Evolutionary conservation across 2,329 filamentous ascomycete species (phyloP), one percentile per base, ranked within the genome.

Genomic region (Leptographium galeiforme): DNA sequence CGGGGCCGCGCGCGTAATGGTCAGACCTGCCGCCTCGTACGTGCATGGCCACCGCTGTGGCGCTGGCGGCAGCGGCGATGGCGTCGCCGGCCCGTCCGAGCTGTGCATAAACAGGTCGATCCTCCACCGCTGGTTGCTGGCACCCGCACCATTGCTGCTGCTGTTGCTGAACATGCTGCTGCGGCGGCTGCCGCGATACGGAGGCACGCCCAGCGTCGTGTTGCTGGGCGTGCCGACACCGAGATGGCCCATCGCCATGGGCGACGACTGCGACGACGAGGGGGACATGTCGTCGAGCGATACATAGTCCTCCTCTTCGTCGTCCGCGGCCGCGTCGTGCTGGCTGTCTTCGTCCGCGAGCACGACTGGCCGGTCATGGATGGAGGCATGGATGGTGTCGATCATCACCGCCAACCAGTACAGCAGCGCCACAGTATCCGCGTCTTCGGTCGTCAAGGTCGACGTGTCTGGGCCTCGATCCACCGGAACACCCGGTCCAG

Each of bases 371-470:
- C 66, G 59, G 46, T 62, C 60, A 50, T 74, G 69, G 68, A 81
- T 76, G 1, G 75, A 75, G 0, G 77, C 71, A 0, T 74, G 77
- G 10, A 79, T 63, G 0, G 77, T 80, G 58, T 81, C 77, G 48
- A 78, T 76, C 77, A 81, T 81, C 47, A 79, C 67, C 0, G 73
- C 74, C 16, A 81, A 65, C 78, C 78, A 81, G 59, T 76, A 80
- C 2, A 81, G 60, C 12, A 81, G 63, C 13, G 74, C 69, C 32
- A 81, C 67, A 0, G 78, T 79, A 12, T 70, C 61, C 8, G 62
- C 61, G 6, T 70, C 65, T 30, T 60, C 57, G 4, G 49, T 6
- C 10, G 32, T 16, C 10, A 11, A 10, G 8, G 25, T 8, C 25
- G 38, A 8, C 7, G 53, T 25, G 25, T 5, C 5, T 25, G 2